These are phyloP conservation scores for Ceratobasidium papillatum DNA, from an alignment of 1,284 basidiomycete genomes.

Conservation along the genomic window DNA sequence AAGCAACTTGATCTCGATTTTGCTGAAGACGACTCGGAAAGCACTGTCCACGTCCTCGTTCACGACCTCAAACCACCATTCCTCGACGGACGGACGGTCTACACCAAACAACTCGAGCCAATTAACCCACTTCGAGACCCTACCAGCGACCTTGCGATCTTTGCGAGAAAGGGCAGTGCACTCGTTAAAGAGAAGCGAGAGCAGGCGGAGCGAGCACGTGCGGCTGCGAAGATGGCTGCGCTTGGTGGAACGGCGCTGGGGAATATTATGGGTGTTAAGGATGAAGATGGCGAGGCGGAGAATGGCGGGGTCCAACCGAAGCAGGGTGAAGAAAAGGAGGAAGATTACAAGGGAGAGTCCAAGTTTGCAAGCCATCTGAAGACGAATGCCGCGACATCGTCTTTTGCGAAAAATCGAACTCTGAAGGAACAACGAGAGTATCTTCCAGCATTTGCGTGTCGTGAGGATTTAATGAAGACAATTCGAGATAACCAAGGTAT, in stretches of 20 bases:
- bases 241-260: constrained; percentile 93
- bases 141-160: constrained; percentile 94
- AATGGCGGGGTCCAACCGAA: constrained; percentile 61
- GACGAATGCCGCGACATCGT: constrained; percentile 77
- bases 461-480: constrained; percentile 90
- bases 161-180: constrained; percentile 93
- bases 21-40: constrained; percentile 93
- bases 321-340: constrained; percentile 65
- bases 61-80: constrained; percentile 98
- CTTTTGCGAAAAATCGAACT: constrained; percentile 84
- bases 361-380: constrained; percentile 96
- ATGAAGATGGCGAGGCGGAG: constrained; percentile 89
- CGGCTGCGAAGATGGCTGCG: constrained; percentile 92
- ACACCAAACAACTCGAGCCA: constrained; percentile 95
- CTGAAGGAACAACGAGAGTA: constrained; percentile 97
- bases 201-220: constrained; percentile 93
- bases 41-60: constrained; percentile 95
- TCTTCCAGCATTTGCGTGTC: constrained; percentile 95
- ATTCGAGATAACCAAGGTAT: constrained; percentile 95
- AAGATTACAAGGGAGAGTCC: constrained; percentile 91
- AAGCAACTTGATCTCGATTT: constrained; percentile 84
- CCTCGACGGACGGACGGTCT: constrained; percentile 94
- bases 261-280: constrained; percentile 97
- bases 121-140: constrained; percentile 96
- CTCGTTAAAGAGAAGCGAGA: constrained; percentile 96